Percentiles rank a stretch among this genome's conserved stretches.
Evolutionary conservation across 1,139 yeast species (phyloP).

Genomic region (Geotrichum fermentans): DNA sequence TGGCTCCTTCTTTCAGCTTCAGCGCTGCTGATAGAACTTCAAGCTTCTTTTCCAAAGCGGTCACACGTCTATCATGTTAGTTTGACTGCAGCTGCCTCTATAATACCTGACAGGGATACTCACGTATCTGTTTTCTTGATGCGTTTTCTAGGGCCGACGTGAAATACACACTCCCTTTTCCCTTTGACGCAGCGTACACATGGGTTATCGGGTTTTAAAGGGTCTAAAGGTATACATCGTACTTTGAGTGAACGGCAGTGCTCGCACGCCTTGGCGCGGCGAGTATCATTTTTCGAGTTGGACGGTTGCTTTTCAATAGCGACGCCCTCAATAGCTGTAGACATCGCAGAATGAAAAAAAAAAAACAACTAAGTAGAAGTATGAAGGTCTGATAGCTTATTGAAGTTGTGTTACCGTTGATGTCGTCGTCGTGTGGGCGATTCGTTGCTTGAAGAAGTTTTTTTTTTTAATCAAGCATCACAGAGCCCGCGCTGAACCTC

Average conservation of each 20-base stretch:
- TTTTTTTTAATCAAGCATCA: no score
- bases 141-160: conserved; percentile 55
- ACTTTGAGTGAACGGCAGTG: conserved; percentile 78
- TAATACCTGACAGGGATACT: conserved; percentile 18
- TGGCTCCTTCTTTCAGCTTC: conserved; percentile 16
- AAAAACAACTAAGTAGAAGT: not conserved
- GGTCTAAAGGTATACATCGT: conserved; percentile 71
- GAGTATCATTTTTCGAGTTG: conserved; percentile 7
- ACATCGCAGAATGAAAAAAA: not conserved
- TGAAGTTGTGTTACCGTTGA: no score
- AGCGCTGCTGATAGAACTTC: conserved; percentile 34
- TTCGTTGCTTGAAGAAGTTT: no score
- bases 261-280: conserved; percentile 64
- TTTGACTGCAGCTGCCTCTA: no score
- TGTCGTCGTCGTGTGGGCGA: no score
- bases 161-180: conserved; percentile 61
- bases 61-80: conserved; percentile 33
- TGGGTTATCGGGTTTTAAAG: conserved; percentile 53
- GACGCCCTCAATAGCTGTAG: not conserved
- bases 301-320: no score
- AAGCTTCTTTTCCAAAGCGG: conserved; percentile 37
- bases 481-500: no score
- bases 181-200: conserved; percentile 71
- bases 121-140: conserved; percentile 38
- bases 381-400: not conserved